phyloP scores from a whole-genome alignment of 2,329 filamentous ascomycete species.

The Lachnellula cervina region DNA sequence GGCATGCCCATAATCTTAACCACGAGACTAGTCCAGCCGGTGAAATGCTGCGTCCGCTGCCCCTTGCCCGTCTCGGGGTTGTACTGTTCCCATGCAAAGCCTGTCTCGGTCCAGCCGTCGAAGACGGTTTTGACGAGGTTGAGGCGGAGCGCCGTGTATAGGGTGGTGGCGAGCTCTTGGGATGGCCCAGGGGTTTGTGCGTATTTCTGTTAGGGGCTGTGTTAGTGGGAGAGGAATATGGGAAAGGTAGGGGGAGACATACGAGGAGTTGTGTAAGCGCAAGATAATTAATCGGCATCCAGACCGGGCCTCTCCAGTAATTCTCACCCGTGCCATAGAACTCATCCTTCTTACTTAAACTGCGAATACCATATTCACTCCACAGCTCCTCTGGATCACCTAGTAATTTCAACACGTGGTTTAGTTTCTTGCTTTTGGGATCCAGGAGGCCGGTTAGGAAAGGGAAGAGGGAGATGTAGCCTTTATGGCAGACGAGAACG shows the following conservation, averaged over 20 bases:
- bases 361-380: constrained; percentile 82
- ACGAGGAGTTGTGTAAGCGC: constrained; percentile 73
- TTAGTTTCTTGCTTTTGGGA: constrained; percentile 68
- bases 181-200: constrained; percentile 58
- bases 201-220: constrained; percentile 56
- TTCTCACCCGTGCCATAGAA: constrained; percentile 90
- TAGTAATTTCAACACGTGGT: constrained; percentile 71
- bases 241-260: constrained; percentile 36
- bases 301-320: constrained; percentile 93
- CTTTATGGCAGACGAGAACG: constrained; percentile 87
- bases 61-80: constrained; percentile 87
- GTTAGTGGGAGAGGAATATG: constrained; percentile 8
- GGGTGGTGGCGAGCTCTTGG: constrained; percentile 59
- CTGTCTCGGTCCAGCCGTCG: constrained; percentile 81
- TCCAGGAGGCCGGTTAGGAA: constrained; percentile 80
- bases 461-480: constrained; percentile 90
- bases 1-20: constrained; percentile 98
- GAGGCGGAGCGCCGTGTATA: constrained; percentile 72
- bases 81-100: constrained; percentile 99
- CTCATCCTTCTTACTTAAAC: constrained; percentile 75
- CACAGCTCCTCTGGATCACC: constrained; percentile 81
- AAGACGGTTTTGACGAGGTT: constrained; percentile 90
- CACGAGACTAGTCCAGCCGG: constrained; percentile 96
- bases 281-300: constrained; percentile 96
- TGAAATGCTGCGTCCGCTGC: constrained; percentile 97